These are phyloP conservation scores for Marasmius fiardii DNA, from an alignment of 1,284 basidiomycete species.

Conservation along the genomic window DNA sequence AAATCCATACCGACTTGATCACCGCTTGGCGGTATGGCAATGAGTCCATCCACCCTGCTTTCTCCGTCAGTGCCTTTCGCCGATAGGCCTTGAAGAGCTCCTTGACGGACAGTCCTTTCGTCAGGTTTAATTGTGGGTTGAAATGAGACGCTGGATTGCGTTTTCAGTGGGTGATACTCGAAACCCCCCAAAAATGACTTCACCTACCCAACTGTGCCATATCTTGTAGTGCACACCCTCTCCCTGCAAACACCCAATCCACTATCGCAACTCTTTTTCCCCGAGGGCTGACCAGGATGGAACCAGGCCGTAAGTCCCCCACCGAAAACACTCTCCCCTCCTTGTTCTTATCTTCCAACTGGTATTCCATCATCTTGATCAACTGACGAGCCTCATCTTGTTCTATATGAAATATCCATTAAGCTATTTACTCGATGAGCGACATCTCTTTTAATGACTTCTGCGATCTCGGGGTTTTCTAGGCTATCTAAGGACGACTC, in stretches of 20 bases:
- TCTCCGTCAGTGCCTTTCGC: background rate
- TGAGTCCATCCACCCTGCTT: background rate
- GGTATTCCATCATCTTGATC: background rate
- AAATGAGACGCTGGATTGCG: background rate
- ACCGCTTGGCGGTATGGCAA: background rate
- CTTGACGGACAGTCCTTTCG: background rate
- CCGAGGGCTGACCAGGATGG: slow-evolving; percentile 2
- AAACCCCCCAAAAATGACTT: background rate
- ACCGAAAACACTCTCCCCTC: slow-evolving; percentile 1
- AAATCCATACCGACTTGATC: slow-evolving; percentile 6
- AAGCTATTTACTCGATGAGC: background rate
- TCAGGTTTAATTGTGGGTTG: background rate
- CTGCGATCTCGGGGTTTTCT: background rate
- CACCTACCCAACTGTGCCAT: slow-evolving; percentile 4
- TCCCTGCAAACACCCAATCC: slow-evolving; percentile 7
- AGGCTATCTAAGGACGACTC: background rate
- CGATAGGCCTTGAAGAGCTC: slow-evolving; percentile 1
- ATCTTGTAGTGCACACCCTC: slow-evolving; percentile 2
- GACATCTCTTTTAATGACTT: slow-evolving; percentile 2
- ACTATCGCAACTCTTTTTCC: slow-evolving; percentile 1
- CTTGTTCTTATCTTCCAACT: background rate
- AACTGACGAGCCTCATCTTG: background rate
- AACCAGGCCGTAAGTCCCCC: slow-evolving; percentile 5
- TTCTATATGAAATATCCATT: background rate
- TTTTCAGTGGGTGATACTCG: background rate